phyloP scores from a whole-genome alignment of 768 basidiomycete species.

The Omphalotus guepiniiformis region DNA sequence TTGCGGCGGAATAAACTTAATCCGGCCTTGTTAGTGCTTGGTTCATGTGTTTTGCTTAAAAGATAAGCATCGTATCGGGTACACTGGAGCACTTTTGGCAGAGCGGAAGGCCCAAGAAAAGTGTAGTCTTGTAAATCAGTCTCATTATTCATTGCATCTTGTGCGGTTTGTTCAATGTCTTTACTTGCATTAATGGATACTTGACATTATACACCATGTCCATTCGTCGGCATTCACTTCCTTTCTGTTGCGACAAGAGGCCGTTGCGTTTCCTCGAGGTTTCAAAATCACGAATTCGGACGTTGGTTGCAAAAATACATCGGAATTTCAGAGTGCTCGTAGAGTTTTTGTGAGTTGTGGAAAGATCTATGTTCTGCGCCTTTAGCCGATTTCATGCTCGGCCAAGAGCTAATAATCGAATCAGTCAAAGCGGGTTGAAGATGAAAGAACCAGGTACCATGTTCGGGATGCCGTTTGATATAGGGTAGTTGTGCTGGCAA shows the following conservation, averaged over 20 bases:
- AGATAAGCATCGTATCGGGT: too few species aligned
- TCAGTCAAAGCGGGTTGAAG: constrained; percentile 3
- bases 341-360: too few species aligned
- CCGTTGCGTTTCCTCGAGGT: neutral
- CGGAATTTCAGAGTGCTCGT: too few species aligned
- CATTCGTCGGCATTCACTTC: neutral
- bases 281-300: too few species aligned
- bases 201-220: neutral
- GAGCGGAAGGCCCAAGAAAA: too few species aligned
- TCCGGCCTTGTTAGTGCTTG: too few species aligned
- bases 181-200: neutral
- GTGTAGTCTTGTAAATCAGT: too few species aligned
- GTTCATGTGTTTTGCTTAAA: too few species aligned
- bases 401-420: constrained; percentile 63
- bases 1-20: constrained; percentile 58
- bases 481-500: constrained; percentile 85
- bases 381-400: constrained; percentile 82
- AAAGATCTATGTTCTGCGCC: neutral
- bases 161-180: too few species aligned
- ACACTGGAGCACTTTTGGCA: too few species aligned
- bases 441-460: constrained; percentile 58
- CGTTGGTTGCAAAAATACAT: too few species aligned
- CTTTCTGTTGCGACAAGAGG: neutral
- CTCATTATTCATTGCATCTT: too few species aligned
- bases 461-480: constrained; percentile 94